phyloP scores from a whole-genome alignment of 208 protist species.

The Wallacemonas rigidus region DNA sequence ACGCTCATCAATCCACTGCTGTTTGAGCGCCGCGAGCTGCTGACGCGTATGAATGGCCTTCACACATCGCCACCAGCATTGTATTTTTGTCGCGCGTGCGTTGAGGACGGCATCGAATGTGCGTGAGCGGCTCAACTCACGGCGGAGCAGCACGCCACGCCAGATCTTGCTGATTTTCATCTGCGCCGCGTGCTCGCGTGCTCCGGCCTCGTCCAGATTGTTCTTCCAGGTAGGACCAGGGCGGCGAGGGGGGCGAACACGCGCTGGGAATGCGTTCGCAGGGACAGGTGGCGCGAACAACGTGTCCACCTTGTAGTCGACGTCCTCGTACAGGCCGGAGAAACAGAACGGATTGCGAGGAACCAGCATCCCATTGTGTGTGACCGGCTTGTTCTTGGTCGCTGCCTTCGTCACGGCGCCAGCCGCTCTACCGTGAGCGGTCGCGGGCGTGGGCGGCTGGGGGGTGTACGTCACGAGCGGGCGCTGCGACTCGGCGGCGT shows the following conservation, averaged over 20 bases:
- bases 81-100: slow-evolving; percentile 58
- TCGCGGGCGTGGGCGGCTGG: not conserved
- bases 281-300: slow-evolving; percentile 69
- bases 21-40: slow-evolving; percentile 37
- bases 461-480: not conserved
- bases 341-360: slow-evolving; percentile 23
- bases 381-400: not conserved
- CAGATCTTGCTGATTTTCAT: slow-evolving; percentile 67
- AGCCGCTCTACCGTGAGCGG: not conserved
- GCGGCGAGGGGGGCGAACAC: slow-evolving; percentile 49
- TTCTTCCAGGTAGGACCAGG: slow-evolving; percentile 47
- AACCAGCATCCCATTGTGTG: slow-evolving; percentile 21
- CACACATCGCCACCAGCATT: slow-evolving; percentile 82
- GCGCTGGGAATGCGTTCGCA: slow-evolving; percentile 57
- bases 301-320: slow-evolving; percentile 61
- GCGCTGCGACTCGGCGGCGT: not conserved
- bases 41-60: slow-evolving; percentile 35
- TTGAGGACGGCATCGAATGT: slow-evolving; percentile 44
- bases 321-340: slow-evolving; percentile 61
- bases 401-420: not conserved
- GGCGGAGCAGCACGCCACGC: slow-evolving; percentile 77
- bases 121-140: slow-evolving; percentile 50
- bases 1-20: slow-evolving; percentile 57
- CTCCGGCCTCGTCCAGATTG: slow-evolving; percentile 57
- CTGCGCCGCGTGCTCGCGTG: slow-evolving; percentile 68